phyloP scores from a whole-genome alignment of 2,329 filamentous ascomycete genomes.

The Fusarium bactridioides region DNA sequence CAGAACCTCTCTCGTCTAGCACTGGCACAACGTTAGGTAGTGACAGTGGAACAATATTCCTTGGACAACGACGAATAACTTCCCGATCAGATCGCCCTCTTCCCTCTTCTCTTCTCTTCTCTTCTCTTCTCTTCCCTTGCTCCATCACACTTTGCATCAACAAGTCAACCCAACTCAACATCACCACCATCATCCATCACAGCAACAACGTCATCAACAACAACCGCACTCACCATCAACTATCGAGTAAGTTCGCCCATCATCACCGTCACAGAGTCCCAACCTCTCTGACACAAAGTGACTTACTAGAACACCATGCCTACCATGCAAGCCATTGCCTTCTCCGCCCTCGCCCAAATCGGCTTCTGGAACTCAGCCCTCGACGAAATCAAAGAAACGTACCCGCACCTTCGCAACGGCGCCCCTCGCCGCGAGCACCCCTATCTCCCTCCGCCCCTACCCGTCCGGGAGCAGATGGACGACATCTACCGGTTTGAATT shows the following conservation, averaged over 20 bases:
- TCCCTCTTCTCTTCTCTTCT: too few relatives aligned
- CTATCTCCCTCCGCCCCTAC: background rate
- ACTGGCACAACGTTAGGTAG: too few relatives aligned
- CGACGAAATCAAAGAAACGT: accelerated
- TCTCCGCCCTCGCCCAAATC: background rate
- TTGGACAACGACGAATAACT: too few relatives aligned
- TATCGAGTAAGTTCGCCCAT: background rate
- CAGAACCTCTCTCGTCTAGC: too few relatives aligned
- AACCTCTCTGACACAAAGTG: background rate
- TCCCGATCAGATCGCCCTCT: too few relatives aligned
- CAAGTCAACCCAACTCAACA: too few relatives aligned
- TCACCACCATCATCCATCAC: too few relatives aligned
- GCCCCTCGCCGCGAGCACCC: background rate
- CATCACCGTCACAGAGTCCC: accelerated
- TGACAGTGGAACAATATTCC: too few relatives aligned
- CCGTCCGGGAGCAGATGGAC: background rate
- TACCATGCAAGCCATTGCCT: background rate
- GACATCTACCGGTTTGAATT: accelerated
- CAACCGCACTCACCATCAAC: background rate
- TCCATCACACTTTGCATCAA: too few relatives aligned
- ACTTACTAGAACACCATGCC: background rate
- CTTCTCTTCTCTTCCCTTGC: too few relatives aligned
- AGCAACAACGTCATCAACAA: too few relatives aligned
- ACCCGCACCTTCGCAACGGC: background rate
- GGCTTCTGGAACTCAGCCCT: background rate